Evolutionary conservation across 2,329 filamentous ascomycete species (phyloP).

Genomic region (Penicillium psychrosexuale): DNA sequence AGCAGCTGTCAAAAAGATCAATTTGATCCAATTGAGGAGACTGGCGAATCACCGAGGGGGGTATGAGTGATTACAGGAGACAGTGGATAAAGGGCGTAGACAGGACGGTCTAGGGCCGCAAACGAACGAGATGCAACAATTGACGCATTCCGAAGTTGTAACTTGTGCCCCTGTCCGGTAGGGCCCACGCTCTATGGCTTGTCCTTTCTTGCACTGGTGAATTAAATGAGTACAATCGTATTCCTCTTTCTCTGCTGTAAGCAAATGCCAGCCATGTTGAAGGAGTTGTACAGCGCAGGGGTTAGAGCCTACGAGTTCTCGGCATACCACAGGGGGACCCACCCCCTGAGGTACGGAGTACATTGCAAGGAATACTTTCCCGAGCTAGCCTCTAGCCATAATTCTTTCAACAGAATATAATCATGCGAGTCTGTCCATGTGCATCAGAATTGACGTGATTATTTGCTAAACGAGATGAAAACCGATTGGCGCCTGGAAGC

Average conservation of each 20-base stretch:
- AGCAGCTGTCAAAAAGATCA: conserved; percentile 13
- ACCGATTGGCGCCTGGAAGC: neutral
- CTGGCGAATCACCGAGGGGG: neutral
- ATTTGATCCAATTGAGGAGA: conserved; percentile 4
- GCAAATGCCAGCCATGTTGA: neutral
- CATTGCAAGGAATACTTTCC: neutral
- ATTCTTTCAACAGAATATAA: neutral
- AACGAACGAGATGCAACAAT: conserved; percentile 15
- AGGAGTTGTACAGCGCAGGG: neutral
- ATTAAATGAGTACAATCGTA: neutral
- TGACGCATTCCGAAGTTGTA: conserved; percentile 16
- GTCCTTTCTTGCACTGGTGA: neutral
- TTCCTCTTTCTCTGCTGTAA: neutral
- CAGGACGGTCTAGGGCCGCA: conserved; percentile 9
- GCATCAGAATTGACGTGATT: neutral
- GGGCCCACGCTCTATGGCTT: neutral
- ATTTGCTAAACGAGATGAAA: neutral
- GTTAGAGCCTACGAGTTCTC: neutral
- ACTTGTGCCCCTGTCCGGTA: conserved; percentile 15
- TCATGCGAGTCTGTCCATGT: neutral
- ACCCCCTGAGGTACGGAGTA: neutral
- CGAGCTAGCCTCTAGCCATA: neutral
- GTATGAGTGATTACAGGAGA: neutral
- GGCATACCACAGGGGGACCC: conserved; percentile 1
- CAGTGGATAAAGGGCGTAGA: neutral